These are phyloP conservation scores for Emydomyces testavorans DNA, from an alignment of 2,329 filamentous ascomycete species.

Conservation along the genomic window DNA sequence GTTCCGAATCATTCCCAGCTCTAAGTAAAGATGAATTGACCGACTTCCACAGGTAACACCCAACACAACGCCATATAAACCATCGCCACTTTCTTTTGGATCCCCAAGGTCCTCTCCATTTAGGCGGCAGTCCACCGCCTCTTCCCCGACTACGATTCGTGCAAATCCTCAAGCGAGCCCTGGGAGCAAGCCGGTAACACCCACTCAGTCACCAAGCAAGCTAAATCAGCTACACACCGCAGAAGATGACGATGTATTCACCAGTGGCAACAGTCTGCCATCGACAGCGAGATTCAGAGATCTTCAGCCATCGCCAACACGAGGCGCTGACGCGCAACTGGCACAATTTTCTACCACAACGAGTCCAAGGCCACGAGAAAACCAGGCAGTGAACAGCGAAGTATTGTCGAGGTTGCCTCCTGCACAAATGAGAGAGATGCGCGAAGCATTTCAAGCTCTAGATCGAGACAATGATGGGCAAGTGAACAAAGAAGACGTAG, in stretches of 20 bases:
- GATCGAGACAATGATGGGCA: slow-evolving; percentile 78
- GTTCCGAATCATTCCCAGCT: neutral
- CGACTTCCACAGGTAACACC: slow-evolving; percentile 33
- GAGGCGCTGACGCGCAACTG: slow-evolving; percentile 22
- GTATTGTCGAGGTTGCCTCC: slow-evolving; percentile 47
- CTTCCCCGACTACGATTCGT: slow-evolving; percentile 43
- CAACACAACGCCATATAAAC: slow-evolving; percentile 53
- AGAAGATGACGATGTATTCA: slow-evolving; percentile 31
- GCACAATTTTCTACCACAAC: neutral
- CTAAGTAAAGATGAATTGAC: neutral
- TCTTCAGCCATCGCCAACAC: slow-evolving; percentile 32
- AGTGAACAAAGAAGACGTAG: slow-evolving; percentile 71
- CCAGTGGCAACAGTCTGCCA: slow-evolving; percentile 23
- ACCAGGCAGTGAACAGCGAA: slow-evolving; percentile 18
- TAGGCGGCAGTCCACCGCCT: slow-evolving; percentile 45
- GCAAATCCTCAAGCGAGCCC: slow-evolving; percentile 40
- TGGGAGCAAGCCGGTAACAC: slow-evolving; percentile 32
- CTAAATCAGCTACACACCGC: slow-evolving; percentile 37
- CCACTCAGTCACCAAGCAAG: slow-evolving; percentile 38
- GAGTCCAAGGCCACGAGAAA: slow-evolving; percentile 19
- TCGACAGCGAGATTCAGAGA: slow-evolving; percentile 30
- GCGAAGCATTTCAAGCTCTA: slow-evolving; percentile 87
- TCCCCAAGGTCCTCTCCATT: slow-evolving; percentile 60
- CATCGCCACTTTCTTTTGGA: slow-evolving; percentile 59
- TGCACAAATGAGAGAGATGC: slow-evolving; percentile 71